Conservation (phyloP, 257 asterid genomes). For the Nicotiana attenuata region DNA sequence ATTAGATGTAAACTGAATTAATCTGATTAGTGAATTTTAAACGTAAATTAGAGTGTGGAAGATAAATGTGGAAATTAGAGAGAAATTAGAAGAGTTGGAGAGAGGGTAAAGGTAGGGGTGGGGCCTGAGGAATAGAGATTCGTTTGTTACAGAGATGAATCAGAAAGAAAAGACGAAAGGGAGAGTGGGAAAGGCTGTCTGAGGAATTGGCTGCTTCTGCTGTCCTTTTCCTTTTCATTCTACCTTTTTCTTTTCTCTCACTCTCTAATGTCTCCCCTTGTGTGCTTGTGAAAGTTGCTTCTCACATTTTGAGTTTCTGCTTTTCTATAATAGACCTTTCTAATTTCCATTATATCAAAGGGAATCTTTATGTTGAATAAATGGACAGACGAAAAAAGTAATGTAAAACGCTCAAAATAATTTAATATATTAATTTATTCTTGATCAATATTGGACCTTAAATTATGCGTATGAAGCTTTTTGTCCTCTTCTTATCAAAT, state of each 20-base stretch:
- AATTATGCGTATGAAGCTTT: too few species aligned
- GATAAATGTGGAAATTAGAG: too few species aligned
- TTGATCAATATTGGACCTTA: too few species aligned
- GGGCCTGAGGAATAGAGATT: background rate
- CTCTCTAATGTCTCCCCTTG: background rate
- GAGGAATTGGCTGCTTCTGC: slow-evolving; percentile 26
- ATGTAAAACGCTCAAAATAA: background rate
- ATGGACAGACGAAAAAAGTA: background rate
- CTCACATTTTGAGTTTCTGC: background rate
- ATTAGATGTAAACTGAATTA: too few species aligned
- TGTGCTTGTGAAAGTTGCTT: background rate
- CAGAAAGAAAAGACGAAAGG: background rate
- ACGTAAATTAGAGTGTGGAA: too few species aligned
- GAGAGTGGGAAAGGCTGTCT: slow-evolving; percentile 14
- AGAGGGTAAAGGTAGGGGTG: background rate
- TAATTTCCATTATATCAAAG: too few species aligned
- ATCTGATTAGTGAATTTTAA: too few species aligned
- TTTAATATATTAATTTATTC: background rate
- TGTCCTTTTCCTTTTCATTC: slow-evolving; percentile 30
- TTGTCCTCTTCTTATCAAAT: too few species aligned
- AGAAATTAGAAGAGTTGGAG: background rate
- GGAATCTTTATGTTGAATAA: too few species aligned
- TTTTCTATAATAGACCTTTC: background rate
- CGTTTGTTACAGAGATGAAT: background rate
- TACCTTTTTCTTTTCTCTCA: background rate